Percentiles rank a stretch among this genome's conserved stretches.
These are phyloP conservation scores for Diplodia mutila DNA, from an alignment of 2,329 filamentous ascomycete genomes.

Conservation along the genomic window DNA sequence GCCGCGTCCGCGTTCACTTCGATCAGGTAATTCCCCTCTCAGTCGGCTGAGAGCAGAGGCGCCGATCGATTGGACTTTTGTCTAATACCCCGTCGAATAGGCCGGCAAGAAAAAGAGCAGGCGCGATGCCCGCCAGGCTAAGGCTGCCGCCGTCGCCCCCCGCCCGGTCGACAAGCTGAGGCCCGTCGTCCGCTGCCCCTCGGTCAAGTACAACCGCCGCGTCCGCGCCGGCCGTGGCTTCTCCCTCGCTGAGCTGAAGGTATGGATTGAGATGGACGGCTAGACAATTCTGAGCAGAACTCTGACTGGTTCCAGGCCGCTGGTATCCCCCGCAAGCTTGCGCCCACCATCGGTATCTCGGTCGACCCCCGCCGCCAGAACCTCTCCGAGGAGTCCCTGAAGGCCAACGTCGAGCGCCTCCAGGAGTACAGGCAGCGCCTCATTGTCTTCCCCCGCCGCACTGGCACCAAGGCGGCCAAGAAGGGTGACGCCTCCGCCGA, in stretches of 20 bases:
- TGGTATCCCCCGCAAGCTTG: conserved; percentile 90
- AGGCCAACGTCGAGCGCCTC: conserved; percentile 94
- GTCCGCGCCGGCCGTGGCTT: conserved; percentile 96
- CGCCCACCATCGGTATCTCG: conserved; percentile 93
- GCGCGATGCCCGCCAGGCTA: conserved; percentile 86
- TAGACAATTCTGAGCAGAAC: not conserved
- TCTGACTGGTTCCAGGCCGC: conserved; percentile 68
- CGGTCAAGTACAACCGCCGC: conserved; percentile 98
- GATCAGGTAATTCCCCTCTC: conserved; percentile 84
- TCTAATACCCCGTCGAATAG: conserved; percentile 56
- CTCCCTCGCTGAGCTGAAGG: conserved; percentile 97
- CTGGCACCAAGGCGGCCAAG: conserved; percentile 78
- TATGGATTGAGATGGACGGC: conserved; percentile 51
- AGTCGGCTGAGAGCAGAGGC: conserved; percentile 55
- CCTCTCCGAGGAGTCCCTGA: conserved; percentile 92
- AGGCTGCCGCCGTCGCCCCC: conserved; percentile 93
- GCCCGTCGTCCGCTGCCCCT: conserved; percentile 96
- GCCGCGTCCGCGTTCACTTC: conserved; percentile 98
- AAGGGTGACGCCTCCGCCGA: conserved; percentile 86
- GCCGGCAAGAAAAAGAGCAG: conserved; percentile 94
- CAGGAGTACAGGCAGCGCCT: conserved; percentile 96
- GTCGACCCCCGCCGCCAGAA: conserved; percentile 97
- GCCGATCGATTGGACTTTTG: conserved; percentile 40
- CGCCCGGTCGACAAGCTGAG: conserved; percentile 96
- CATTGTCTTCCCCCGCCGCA: conserved; percentile 96